Evolutionary conservation across 2,329 filamentous ascomycete species (phyloP), one percentile per base, ranked within the genome.

Genomic region (Pseudocercospora fijiensis): DNA sequence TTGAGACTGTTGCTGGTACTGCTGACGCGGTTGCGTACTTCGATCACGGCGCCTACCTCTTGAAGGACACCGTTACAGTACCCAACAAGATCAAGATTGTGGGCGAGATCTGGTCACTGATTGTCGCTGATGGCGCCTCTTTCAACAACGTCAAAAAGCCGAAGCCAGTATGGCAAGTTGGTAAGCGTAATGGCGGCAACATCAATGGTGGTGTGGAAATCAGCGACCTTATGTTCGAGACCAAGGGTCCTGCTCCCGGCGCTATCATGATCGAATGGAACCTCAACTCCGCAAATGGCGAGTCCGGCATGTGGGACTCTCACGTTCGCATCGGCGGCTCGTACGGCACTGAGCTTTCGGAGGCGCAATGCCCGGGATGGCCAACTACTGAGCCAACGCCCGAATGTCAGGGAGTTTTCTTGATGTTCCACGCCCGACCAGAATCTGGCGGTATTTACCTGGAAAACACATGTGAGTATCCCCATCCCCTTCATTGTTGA

Each of bases 251-350:
- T 2, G 89, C 91, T 67, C 90, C 92, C 0, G 94, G 94, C 69
- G 94, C 92, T 18, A 91, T 96, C 73, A 85, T 97, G 75, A 87
- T 97, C 80, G 86, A 97, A 77, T 97, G 92, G 90, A 97, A 97
- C 78, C 82, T 96, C 47, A 86, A 86, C 49, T 88, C 87, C 37
- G 76, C 84, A 3, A 70, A 82, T 78, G 92, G 91, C 53, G 85
- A 87, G 1, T 88, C 88, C 20, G 94, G 87, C 66, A 88, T 97
- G 78, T 99, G 93, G 91, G 95, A 99, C 73, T 88, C 93, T n/a
- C 95, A 99, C 82, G 89, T 95, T 80, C 91, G 95, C 74, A 86
- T 99, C 71, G 94, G 92, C 71, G 95, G 95, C 49, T 88, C 89
- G 60, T 88, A 90, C 4, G 94, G 94, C 65, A 96, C 93, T 27